These are phyloP conservation scores for Scortechinia acanthostroma DNA, from an alignment of 2,329 filamentous ascomycete species.

Conservation along the genomic window DNA sequence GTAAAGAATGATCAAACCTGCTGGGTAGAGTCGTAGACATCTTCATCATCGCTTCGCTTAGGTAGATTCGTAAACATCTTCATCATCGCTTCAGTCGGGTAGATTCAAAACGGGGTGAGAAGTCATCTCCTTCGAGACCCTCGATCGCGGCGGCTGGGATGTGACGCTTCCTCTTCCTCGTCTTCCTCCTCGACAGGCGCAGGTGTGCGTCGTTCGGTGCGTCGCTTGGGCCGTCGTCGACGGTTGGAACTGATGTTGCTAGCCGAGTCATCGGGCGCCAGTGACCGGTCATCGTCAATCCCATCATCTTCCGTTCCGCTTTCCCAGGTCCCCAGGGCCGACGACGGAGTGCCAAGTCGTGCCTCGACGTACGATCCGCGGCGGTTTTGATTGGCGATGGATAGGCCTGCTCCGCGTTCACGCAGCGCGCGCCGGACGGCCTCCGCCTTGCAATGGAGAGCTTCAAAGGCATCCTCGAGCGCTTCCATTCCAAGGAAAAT, in stretches of 20 bases:
- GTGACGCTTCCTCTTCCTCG: background rate
- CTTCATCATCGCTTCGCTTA: no score
- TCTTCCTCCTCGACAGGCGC: slow-evolving; percentile 2
- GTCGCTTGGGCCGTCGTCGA: background rate
- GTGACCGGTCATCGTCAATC: background rate
- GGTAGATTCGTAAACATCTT: no score
- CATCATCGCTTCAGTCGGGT: no score
- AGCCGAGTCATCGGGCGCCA: background rate
- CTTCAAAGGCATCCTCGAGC: slow-evolving; percentile 59
- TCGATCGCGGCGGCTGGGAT: background rate
- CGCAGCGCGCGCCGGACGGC: slow-evolving; percentile 45
- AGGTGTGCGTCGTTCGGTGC: background rate
- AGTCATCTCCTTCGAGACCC: background rate
- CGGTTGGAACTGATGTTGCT: slow-evolving; percentile 3
- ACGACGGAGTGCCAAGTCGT: background rate
- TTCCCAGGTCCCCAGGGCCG: background rate
- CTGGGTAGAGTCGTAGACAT: no score
- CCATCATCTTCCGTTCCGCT: background rate
- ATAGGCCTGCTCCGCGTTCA: slow-evolving; percentile 49
- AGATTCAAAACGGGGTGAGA: background rate
- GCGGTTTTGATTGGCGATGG: slow-evolving; percentile 1
- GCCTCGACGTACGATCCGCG: slow-evolving; percentile 2
- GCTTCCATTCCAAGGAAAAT: slow-evolving; percentile 63
- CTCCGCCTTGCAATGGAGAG: slow-evolving; percentile 56
- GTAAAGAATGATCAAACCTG: no score